These are phyloP conservation scores for Cytospora chrysosperma DNA, from an alignment of 2,329 filamentous ascomycete genomes.

Conservation along the genomic window DNA sequence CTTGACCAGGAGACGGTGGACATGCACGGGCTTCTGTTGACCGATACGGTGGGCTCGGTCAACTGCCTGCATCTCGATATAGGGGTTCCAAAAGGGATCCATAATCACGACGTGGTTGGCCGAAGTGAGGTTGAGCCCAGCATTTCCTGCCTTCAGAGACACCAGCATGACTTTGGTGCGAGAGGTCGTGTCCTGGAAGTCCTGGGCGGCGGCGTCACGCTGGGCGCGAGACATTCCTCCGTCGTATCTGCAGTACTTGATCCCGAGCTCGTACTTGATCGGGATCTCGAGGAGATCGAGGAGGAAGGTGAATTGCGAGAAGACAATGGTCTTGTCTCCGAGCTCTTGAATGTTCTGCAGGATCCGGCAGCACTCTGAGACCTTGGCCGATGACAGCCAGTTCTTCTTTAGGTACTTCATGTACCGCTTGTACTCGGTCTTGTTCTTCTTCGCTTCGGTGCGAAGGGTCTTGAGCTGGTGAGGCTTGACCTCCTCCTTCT, in stretches of 20 bases:
- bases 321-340: constrained; percentile 76
- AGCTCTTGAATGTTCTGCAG: constrained; percentile 48
- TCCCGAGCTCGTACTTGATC: constrained; percentile 51
- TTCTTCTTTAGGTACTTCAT: constrained; percentile 65
- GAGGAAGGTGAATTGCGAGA: constrained; percentile 78
- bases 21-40: constrained; percentile 69
- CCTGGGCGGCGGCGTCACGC: constrained; percentile 65
- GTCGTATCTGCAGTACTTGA: constrained; percentile 69
- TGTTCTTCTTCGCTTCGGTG: constrained; percentile 63
- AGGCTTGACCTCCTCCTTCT: constrained; percentile 40
- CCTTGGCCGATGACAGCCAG: constrained; percentile 75
- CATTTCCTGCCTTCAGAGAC: constrained; percentile 77
- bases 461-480: constrained; percentile 51
- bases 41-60: constrained; percentile 88
- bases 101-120: constrained; percentile 86
- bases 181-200: constrained; percentile 58
- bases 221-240: constrained; percentile 68
- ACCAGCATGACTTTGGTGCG: constrained; percentile 70
- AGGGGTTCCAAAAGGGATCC: constrained; percentile 91
- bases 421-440: constrained; percentile 66
- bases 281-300: constrained; percentile 76
- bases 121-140: constrained; percentile 80
- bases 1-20: constrained; percentile 76
- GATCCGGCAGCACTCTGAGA: constrained; percentile 66
- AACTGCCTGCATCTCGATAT: constrained; percentile 87